A percentile compares a stretch with the other conserved stretches of the same genome.
These are phyloP conservation scores for Panellus pusillus DNA, from an alignment of 768 basidiomycete genomes.

Conservation along the genomic window DNA sequence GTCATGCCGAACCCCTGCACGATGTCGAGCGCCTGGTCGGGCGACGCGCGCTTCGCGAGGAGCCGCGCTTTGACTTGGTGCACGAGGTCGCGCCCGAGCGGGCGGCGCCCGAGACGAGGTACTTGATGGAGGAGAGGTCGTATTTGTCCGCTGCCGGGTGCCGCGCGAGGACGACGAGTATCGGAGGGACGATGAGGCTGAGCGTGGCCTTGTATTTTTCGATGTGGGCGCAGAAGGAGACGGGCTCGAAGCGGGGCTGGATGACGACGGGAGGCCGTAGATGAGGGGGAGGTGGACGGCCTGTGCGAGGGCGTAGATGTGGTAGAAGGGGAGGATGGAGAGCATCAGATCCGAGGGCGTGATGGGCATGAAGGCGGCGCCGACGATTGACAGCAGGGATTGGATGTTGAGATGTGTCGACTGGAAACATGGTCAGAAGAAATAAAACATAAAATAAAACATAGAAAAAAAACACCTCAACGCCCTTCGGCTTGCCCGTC, in stretches of 20 bases:
- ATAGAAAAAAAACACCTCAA: slow-evolving; percentile 8
- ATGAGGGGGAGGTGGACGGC: slow-evolving; percentile 44
- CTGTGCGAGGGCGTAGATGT: slow-evolving; percentile 28
- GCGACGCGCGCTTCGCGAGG: neutral
- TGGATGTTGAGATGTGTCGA: slow-evolving; percentile 55
- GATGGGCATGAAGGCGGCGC: slow-evolving; percentile 32
- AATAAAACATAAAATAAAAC: neutral
- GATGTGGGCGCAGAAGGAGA: slow-evolving; percentile 49
- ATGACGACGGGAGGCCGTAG: slow-evolving; percentile 41
- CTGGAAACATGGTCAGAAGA: slow-evolving; percentile 24
- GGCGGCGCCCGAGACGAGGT: slow-evolving; percentile 66
- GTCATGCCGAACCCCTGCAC: slow-evolving; percentile 47
- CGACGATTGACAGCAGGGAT: slow-evolving; percentile 42
- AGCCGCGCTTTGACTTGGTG: slow-evolving; percentile 28
- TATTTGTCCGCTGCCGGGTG: slow-evolving; percentile 52
- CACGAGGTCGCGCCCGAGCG: slow-evolving; percentile 53
- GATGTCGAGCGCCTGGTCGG: neutral
- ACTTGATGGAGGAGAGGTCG: slow-evolving; percentile 49
- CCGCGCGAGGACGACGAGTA: slow-evolving; percentile 57
- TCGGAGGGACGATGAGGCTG: slow-evolving; percentile 59
- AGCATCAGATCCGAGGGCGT: slow-evolving; percentile 43
- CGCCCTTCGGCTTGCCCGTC: slow-evolving; percentile 38
- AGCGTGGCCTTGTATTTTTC: slow-evolving; percentile 51
- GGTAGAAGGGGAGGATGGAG: slow-evolving; percentile 46
- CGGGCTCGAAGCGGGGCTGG: slow-evolving; percentile 56